Conservation (phyloP, 768 basidiomycete species). For the Hemileccinum impolitum region DNA sequence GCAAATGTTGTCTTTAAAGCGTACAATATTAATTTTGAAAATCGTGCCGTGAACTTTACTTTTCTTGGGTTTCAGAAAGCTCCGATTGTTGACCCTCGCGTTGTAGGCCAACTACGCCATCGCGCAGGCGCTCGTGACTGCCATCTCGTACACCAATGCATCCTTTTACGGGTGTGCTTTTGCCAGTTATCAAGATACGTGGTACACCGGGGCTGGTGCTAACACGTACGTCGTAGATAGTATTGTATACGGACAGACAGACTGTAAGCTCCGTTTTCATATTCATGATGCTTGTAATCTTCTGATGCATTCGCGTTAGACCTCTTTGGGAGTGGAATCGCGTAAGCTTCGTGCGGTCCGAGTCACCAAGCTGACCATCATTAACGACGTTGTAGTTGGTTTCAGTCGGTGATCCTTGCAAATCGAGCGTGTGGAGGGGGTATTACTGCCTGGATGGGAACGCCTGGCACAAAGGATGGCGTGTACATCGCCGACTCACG, state of each 20-base stretch:
- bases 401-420: constrained; percentile 55
- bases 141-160: constrained; percentile 62
- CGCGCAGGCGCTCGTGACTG: constrained; percentile 59
- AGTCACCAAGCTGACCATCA: no score
- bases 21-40: constrained; percentile 1
- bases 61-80: no score
- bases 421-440: constrained; percentile 66
- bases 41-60: not conserved
- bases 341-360: constrained; percentile 2
- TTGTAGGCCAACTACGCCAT: constrained; percentile 50
- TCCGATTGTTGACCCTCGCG: no score
- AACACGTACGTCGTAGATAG: constrained; percentile 62
- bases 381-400: constrained; percentile 41
- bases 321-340: constrained; percentile 10
- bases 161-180: constrained; percentile 41
- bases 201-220: constrained; percentile 58
- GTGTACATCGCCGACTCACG: constrained; percentile 53
- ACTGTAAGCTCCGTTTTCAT: constrained; percentile 41
- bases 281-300: not conserved
- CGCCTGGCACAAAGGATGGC: constrained; percentile 39
- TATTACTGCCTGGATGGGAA: constrained; percentile 62
- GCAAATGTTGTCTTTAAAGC: not conserved
- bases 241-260: constrained; percentile 59
- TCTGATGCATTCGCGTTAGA: not conserved
- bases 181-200: constrained; percentile 36